phyloP scores from a whole-genome alignment of 306 rosid genomes.

The Cyamopsis tetragonoloba region DNA sequence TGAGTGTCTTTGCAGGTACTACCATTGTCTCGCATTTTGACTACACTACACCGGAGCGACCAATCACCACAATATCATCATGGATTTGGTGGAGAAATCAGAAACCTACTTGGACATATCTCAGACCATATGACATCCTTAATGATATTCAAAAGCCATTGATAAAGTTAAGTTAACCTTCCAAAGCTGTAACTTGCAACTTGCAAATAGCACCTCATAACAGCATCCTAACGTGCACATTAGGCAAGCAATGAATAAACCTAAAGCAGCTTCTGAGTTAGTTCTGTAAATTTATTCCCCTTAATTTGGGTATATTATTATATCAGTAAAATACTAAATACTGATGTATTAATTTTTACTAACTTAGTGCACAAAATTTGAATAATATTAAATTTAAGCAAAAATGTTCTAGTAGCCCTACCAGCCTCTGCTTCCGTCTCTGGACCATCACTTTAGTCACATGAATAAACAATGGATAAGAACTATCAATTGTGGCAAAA shows the following conservation, averaged over 20 bases:
- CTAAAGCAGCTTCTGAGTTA: neutral
- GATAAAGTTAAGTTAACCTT: neutral
- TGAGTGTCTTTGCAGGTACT: too few species aligned
- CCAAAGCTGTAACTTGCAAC: neutral
- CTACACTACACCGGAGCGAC: too few species aligned
- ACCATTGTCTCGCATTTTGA: too few species aligned
- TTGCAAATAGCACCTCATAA: neutral
- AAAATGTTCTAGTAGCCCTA: too few species aligned
- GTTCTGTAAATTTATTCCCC: neutral
- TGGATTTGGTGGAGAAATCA: too few species aligned
- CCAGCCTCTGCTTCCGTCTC: too few species aligned
- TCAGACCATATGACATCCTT: too few species aligned
- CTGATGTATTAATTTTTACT: neutral
- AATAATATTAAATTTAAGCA: neutral
- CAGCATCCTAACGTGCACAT: constrained; percentile 13
- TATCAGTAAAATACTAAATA: neutral
- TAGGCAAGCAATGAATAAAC: constrained; percentile 1
- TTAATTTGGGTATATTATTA: neutral
- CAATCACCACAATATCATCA: too few species aligned
- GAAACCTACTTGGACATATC: too few species aligned
- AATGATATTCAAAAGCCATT: neutral
- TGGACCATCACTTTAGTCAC: too few species aligned
- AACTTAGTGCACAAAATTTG: neutral
- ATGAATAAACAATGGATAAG: too few species aligned
- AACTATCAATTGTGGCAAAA: too few species aligned